Evolutionary conservation across 2,329 filamentous ascomycete genomes (phyloP), one percentile per base, ranked within the genome.

Genomic region (Sporothrix sp.): DNA sequence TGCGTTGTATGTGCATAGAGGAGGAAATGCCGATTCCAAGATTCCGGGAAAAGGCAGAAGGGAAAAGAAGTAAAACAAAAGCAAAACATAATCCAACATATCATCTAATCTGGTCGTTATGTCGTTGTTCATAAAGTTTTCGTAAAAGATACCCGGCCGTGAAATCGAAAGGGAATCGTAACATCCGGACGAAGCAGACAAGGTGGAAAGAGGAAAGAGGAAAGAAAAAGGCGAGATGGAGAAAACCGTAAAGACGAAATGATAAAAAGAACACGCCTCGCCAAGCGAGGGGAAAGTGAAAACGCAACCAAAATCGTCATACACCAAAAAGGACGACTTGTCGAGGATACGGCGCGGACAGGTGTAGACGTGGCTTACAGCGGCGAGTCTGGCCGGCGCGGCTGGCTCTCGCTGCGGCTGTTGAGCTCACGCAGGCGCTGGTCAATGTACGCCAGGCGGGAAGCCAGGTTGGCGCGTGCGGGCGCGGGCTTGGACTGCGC

Each of bases 381-480:
- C 5, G 21, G 33, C 11, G 42, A 76, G 56, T 76, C 70, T 7
- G 76, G 75, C 46, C 70, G 70, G 52, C 67, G 67, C 8, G 62
- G 65, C 37, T 30, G 50, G 36, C 6, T 64, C 23, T 58, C 59
- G 48, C 68, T 66, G 33, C 71, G 70, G 42, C 67, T 71, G 53
- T 74, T 71, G 52, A 80, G 67, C 53, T 78, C 74, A 56, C 72
- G 74, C 38, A 81, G 70, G 33, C 76, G 73, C 57, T 78, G 71
- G 58, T 81, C 76, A 42, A 81, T 71, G 54, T 81, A 79, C 4
- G 76, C 75, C 50, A 81, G 64, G 10, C 75, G 73, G 32, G 69
- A 71, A 20, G 71, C 68, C 38, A 80, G 62, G 33, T 71, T 72
- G 13, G 71, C 64, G 51, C 68, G 66, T 20, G 67, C 62, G 7